Base-by-base conservation (phyloP, 2,329 filamentous ascomycete species). In the Nothophaeocryptopus gaeumannii region DNA sequence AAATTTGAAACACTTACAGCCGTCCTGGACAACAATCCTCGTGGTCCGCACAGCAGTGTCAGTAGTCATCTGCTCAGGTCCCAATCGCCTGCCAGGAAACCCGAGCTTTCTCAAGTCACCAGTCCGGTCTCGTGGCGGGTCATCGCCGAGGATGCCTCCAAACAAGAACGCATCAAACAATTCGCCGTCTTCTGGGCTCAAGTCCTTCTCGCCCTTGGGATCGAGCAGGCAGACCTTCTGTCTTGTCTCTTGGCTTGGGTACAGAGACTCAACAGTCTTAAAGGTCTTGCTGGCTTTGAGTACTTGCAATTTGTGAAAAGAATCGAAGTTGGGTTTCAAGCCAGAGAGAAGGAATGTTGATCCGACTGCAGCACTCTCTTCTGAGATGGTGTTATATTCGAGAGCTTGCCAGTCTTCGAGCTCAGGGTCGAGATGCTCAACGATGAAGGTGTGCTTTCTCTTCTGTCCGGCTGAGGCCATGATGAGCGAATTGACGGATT, bases 41-140 rank as follows among this genome's bases (percentile, higher is more conserved):
- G 93, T 97, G 38, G 96, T 92, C 59, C 93, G 81, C 43, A 96
- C 93, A 4, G 93, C 93, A 14, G 93, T 99, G 69, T 99, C 93
- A 4, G 93, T 99, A 2, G 93, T 97, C 92, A 99, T 96, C 72
- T 99, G 93, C 62, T 91, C 85, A 7, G 92, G 89, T 0, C 93
- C 93, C 29, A 99, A 77, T 50, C 93, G 81, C 45, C 93, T 84
- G 50, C 92, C 90, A 50, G 85, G 78, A 63, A 95, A 99, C 2
- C 93, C 93, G 68, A 97, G 96, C 71, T 89, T 90, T 45, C 93
- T 84, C 62, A 99, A 75, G 70, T 99, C 93, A n/a, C 88, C 92
- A 4, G 93, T 99, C 55, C 93, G 85, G 72, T 97, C 92, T 95
- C 50, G 48, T 11, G 57, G 53, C 9, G 53, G 49, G 53, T 54